phyloP scores from a whole-genome alignment of 352 stramenopile species.

The Phytophthora uliginosa region DNA sequence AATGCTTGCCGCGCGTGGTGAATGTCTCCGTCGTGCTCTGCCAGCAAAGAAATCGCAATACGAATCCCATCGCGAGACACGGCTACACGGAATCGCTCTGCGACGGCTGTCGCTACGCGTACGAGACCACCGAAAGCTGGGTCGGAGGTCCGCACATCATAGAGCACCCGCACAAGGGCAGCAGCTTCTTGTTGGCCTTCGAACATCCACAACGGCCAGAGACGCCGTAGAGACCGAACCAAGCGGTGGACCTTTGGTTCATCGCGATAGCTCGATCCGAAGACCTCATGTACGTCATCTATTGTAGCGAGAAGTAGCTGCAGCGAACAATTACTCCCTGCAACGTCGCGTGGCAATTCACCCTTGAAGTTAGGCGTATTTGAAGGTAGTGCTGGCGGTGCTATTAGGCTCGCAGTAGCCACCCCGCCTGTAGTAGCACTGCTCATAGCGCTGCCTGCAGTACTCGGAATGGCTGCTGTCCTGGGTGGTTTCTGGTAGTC shows the following conservation, averaged over 20 bases:
- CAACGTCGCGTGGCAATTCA: constrained; percentile 61
- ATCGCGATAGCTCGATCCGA: constrained; percentile 67
- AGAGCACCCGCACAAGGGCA: constrained; percentile 74
- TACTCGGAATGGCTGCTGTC: constrained; percentile 11
- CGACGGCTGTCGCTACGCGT: constrained; percentile 54
- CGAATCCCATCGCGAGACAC: constrained; percentile 58
- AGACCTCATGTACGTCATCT: constrained; percentile 71
- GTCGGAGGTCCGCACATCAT: constrained; percentile 66
- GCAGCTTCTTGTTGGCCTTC: constrained; percentile 68
- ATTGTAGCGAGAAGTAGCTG: constrained; percentile 64
- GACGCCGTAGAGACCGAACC: constrained; percentile 52
- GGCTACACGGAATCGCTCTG: constrained; percentile 57
- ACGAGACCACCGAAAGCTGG: constrained; percentile 71
- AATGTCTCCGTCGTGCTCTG: constrained; percentile 40
- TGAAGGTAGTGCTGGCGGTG: constrained; percentile 30
- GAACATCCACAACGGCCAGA: constrained; percentile 87
- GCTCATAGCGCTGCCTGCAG: constrained; percentile 9
- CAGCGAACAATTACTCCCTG: constrained; percentile 38
- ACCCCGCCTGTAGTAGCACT: background rate
- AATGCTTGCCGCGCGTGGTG: constrained; percentile 41
- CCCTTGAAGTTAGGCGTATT: constrained; percentile 77
- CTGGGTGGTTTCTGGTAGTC: constrained; percentile 42
- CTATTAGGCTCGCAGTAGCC: background rate
- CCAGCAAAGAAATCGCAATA: constrained; percentile 51
- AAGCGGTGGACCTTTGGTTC: constrained; percentile 76